Percentiles rank a stretch among this genome's conserved stretches.
Conservation (phyloP, 2,329 filamentous ascomycete genomes). For the Alternaria gansuensis region DNA sequence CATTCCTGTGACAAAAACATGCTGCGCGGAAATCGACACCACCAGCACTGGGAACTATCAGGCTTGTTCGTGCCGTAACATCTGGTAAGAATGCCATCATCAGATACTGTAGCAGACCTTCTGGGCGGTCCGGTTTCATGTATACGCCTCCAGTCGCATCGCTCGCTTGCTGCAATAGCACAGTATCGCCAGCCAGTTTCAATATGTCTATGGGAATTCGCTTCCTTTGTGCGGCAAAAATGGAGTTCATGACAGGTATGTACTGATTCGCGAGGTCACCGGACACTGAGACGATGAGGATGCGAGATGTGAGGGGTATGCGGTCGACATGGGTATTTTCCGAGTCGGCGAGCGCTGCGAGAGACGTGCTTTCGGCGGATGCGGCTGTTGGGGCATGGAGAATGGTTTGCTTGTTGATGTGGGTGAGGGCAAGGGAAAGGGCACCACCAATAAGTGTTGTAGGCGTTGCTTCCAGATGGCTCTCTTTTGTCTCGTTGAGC, state of each 20-base stretch:
- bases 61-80: slow-evolving; percentile 66
- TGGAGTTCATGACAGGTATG: slow-evolving; percentile 97
- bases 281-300: slow-evolving; percentile 89
- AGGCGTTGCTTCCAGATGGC: slow-evolving; percentile 71
- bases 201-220: slow-evolving; percentile 92
- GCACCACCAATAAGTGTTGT: slow-evolving; percentile 92
- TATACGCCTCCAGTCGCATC: slow-evolving; percentile 77
- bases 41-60: slow-evolving; percentile 82
- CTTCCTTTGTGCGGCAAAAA: slow-evolving; percentile 91
- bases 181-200: slow-evolving; percentile 82
- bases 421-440: slow-evolving; percentile 84
- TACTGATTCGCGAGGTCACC: slow-evolving; percentile 89
- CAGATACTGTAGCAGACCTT: slow-evolving; percentile 85
- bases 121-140: slow-evolving; percentile 62
- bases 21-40: slow-evolving; percentile 97
- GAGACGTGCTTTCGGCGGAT: slow-evolving; percentile 55
- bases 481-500: slow-evolving; percentile 70
- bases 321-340: slow-evolving; percentile 49
- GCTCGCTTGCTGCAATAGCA: slow-evolving; percentile 91
- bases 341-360: slow-evolving; percentile 57
- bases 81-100: slow-evolving; percentile 94
- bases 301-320: slow-evolving; percentile 74
- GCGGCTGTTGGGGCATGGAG: slow-evolving; percentile 50
- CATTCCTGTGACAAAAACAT: slow-evolving; percentile 92
- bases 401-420: slow-evolving; percentile 85